Evolutionary conservation across 169 alveolate genomes (phyloP).

Genomic region (Babesia bigemina): DNA sequence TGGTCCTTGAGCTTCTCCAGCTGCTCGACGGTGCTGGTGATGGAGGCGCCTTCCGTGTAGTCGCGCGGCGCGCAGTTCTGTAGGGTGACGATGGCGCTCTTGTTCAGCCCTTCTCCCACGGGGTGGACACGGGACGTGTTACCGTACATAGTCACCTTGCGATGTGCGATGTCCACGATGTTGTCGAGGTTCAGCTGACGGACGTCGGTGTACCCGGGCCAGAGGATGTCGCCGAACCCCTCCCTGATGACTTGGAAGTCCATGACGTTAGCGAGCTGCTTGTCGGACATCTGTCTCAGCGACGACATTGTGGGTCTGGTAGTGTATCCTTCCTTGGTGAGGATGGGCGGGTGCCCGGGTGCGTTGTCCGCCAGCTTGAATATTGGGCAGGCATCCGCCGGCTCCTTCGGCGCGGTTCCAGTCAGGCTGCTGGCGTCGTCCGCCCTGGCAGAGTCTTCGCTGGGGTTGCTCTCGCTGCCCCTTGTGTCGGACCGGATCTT

Average conservation of each 20-base stretch:
- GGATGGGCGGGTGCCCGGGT: conserved; percentile 65
- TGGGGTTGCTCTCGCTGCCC: neutral
- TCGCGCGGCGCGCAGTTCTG: conserved; percentile 71
- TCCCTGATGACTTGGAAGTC: conserved; percentile 73
- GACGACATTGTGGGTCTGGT: conserved; percentile 76
- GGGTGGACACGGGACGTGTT: conserved; percentile 52
- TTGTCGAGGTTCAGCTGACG: conserved; percentile 78
- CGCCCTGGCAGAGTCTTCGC: neutral
- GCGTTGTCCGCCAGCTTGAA: conserved; percentile 28
- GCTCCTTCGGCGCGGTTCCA: neutral
- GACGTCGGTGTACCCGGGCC: conserved; percentile 84
- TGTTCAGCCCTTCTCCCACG: conserved; percentile 76
- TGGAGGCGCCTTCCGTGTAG: conserved; percentile 13
- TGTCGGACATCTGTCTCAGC: conserved; percentile 76
- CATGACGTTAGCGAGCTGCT: conserved; percentile 71
- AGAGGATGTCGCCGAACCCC: conserved; percentile 79
- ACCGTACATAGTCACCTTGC: conserved; percentile 53
- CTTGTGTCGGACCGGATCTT: neutral
- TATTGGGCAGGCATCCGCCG: conserved; percentile 5
- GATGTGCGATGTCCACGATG: conserved; percentile 69
- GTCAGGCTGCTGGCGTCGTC: neutral
- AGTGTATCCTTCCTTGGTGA: conserved; percentile 72
- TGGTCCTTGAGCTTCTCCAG: conserved; percentile 60
- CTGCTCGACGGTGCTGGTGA: conserved; percentile 32
- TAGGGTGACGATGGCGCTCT: conserved; percentile 69